Evolutionary conservation across 768 basidiomycete genomes (phyloP), one percentile per base, ranked within the genome.

Genomic region (Hydnomerulius pinastri): DNA sequence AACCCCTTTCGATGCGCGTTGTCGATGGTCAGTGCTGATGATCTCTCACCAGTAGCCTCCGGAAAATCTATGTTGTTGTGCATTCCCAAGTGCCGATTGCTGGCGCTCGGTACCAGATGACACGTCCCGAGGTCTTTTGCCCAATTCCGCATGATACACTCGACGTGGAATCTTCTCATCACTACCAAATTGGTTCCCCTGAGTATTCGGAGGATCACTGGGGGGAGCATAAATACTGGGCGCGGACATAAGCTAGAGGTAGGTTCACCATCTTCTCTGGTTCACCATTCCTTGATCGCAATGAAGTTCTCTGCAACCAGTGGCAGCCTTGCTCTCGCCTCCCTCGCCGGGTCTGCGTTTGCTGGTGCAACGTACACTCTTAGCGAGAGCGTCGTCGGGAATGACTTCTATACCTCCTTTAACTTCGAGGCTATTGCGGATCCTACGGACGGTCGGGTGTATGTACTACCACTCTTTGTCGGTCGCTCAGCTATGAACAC

Each of bases 361-460:
- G 59, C 64, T 0, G 65, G 66, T 17, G 47, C 50, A 9, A 54
- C 38, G 10, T 73, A 73, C 48, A 43, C 15, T 13, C 55, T 70
- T 28, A 53, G 50, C 2, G 65, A 73, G 20, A 42, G 23, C 1
- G 59, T 71, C 23, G 50, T 63, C 25, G 72, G 73, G 8, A 35
- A 62, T 6, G 50, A 33, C 25, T 73, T 74, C 53, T 62, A 68
- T 28, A 32, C 25, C 39, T 53, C 58, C 18, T 73, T 73, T 59
- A 57, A 35, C 45, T 72, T 65, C 33, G 61, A 73, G 28, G 63
- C 63, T 18, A 65, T 71, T 38, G 23, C 64, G 1, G 72, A 73
- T 48, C 72, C 73, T 5, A 73, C 73, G 17, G 2, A 57, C 13
- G 73, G 72, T n/a, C 56, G 70, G 13, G 72, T 73, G 68, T 70